Evolutionary conservation across 352 stramenopile species (phyloP), one percentile per base, ranked within the genome.

Genomic region (Globisporangium alternatum): DNA sequence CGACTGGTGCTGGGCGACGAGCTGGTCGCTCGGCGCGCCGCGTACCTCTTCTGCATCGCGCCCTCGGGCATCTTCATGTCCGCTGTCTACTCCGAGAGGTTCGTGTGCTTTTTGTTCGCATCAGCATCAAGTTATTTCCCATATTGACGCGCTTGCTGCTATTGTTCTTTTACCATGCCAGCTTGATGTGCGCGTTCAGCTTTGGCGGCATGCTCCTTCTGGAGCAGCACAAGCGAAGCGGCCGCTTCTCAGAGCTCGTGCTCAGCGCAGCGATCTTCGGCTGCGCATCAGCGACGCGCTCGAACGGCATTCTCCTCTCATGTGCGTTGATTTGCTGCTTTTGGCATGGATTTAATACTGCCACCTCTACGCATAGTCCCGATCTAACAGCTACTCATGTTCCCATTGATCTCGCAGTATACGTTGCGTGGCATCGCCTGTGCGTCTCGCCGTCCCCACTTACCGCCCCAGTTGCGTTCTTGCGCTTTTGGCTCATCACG

Each of bases 51-150:
- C 55, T 88, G 76, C 68, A 64, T 95, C 35, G 64, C 77, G 7
- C 86, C 86, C 0, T 92, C 86, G 21, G 86, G 80, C 58, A 87
- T 93, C 69, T 95, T 95, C 66, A 91, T 95, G 81, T 82, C 81
- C 2, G 77, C 84, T 0, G 19, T 90, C 30, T 95, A 95, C 73
- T 89, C 80, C 10, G 86, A 95, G 70, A 95, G 80, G 80, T 89
- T 25, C 22, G 60, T 30, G 30, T 5, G 15, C 25, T 8, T 39
- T 43, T 43, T 13, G 10, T 43, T 17, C 10, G 8, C 10, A 48
- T 17, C 17, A 49, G 5, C 19, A 43, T 19, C 15, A 22, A 53
- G 7, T 17, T 43, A 9, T 13, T 61, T n/a, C 5, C 15, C 49
- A 37, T 41, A 15, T 21, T 39, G 25, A n/a, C 35, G 44, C 17